Evolutionary conservation across 306 rosid species (phyloP).

Genomic region (Datisca glomerata): DNA sequence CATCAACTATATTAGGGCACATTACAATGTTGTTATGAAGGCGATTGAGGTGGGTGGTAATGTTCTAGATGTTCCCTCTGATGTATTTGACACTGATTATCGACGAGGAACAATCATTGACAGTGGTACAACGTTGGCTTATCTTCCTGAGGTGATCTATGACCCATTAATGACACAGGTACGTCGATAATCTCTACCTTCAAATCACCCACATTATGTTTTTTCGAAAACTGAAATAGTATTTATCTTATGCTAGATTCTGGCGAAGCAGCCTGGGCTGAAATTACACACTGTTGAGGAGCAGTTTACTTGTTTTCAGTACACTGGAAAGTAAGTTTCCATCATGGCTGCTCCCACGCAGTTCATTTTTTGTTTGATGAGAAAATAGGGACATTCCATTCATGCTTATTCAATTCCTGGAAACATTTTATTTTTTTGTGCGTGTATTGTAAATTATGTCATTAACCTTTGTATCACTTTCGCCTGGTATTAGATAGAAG

Average conservation of each 20-base stretch:
- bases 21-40: constrained; percentile 75
- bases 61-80: constrained; percentile 39
- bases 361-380: neutral
- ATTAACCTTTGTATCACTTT: no score
- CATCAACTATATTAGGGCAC: constrained; percentile 47
- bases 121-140: constrained; percentile 95
- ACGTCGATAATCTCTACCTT: constrained; percentile 4
- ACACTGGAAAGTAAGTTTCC: constrained; percentile 1
- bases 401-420: neutral
- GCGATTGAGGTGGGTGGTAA: constrained; percentile 57
- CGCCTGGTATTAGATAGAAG: no score
- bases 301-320: constrained; percentile 9
- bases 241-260: constrained; percentile 24
- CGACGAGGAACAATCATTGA: constrained; percentile 63
- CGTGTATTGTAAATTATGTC: no score
- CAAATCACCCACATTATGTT: constrained; percentile 4
- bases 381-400: neutral
- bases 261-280: constrained; percentile 34
- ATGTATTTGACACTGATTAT: constrained; percentile 36
- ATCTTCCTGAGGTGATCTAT: constrained; percentile 40
- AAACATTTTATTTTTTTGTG: no score
- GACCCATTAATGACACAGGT: constrained; percentile 43
- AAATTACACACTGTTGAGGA: constrained; percentile 15
- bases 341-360: neutral
- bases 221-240: constrained; percentile 15